Evolutionary conservation across 2,329 filamentous ascomycete species (phyloP), one percentile per base, ranked within the genome.

Genomic region (Ophiostoma australiae): DNA sequence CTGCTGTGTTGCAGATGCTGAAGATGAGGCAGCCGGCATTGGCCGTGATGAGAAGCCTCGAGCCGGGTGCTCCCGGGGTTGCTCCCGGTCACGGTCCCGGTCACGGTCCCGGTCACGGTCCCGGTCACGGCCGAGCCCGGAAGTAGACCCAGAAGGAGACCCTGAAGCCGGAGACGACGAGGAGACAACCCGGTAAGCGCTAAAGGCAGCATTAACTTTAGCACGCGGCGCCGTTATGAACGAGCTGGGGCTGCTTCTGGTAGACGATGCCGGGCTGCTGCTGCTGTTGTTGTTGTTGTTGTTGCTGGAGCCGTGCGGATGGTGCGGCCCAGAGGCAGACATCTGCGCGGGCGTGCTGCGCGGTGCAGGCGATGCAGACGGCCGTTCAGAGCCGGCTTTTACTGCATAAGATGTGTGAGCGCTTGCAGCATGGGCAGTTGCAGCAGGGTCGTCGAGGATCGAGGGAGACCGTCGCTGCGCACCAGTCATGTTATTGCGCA

Each of bases 401-500:
- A 37, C 11, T 41, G 39, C 10, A 41, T 13, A 41, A 15, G 39
- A 41, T 10, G 39, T 4, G 39, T 41, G 10, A 13, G 8, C 15
- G 39, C 11, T 41, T 11, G 39, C 39, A 41, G 39, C 39, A 15
- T 3, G 1, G 1, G 27, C 27, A 31, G 1, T 31, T 31, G 27
- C 27, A 31, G 27, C 27, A 31, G 27, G 27, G 27, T 31, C 27
- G 27, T 31, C 27, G 27, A 31, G 27, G 27, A 31, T 31, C 1
- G 44, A 48, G 23, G 52, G 52, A 6, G 27, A 63, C 6, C 13
- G 27, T 13, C 31, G 63, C n/a, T 23, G 63, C 7, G 63, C 31
- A 20, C 61, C 61, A n/a, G 63, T 66, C 63, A 66, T 37, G 63
- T 39, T 66, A 39, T 39, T 66, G n/a, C 63, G 63, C 33, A 66